Percentiles rank a stretch among this genome's conserved stretches.
Evolutionary conservation across 345 rosid species (phyloP).

Genomic region (Salix udensis): DNA sequence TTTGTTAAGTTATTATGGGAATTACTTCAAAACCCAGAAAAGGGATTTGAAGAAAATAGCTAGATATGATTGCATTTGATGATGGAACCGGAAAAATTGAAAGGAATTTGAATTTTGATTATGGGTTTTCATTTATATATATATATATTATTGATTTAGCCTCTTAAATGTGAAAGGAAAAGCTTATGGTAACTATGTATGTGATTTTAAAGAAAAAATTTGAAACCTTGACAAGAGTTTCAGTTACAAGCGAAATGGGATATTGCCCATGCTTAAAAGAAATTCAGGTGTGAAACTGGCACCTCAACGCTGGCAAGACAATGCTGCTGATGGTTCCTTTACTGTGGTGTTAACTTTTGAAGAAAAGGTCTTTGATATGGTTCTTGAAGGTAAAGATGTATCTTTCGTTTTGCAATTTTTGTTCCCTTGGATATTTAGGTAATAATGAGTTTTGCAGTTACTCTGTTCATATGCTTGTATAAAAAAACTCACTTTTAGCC

Average conservation of each 20-base stretch:
- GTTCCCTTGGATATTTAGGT: too few species aligned
- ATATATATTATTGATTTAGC: neutral
- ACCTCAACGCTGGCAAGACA: conserved; percentile 97
- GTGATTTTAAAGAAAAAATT: neutral
- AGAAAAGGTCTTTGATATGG: conserved; percentile 90
- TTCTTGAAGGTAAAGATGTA: conserved; percentile 57
- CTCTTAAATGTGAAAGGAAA: neutral
- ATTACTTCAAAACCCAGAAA: neutral
- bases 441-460: too few species aligned
- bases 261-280: conserved; percentile 91
- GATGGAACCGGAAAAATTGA: neutral
- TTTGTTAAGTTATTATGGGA: neutral
- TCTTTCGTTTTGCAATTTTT: neutral
- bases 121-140: neutral
- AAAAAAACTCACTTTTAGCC: too few species aligned
- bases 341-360: conserved; percentile 79
- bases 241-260: conserved; percentile 93
- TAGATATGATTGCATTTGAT: too few species aligned
- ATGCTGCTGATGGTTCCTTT: conserved; percentile 79
- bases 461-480: too few species aligned
- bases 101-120: neutral
- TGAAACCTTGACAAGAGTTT: conserved; percentile 14
- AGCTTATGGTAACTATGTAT: neutral
- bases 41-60: too few species aligned
- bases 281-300: conserved; percentile 69